Base-by-base conservation (phyloP, 768 basidiomycete species). In the Phlegmacium glaucopus region DNA sequence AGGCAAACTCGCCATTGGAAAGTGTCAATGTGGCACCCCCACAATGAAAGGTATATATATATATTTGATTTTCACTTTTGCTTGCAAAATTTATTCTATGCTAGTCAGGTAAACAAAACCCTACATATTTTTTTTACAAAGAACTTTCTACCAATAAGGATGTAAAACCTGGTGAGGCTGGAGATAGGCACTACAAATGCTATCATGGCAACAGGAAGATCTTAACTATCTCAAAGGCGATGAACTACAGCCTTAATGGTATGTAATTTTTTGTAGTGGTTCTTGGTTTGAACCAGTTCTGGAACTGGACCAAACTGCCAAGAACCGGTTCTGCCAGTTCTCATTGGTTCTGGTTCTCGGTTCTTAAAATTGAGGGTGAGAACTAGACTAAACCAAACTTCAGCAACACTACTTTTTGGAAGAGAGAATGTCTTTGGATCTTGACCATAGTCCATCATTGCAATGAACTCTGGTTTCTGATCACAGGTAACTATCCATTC, bases 351-450 rank as follows among this genome's bases (percentile, higher is more conserved):
- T 22, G 22, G 22, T 22, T 22, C 22, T 22, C 22, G 22, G 22
- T 22, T 22, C 22, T 22, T 5, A 22, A 22, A n/a, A 22, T 22
- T 22, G 2, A 3, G 22, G 22, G 22, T 22, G 22, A 22, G 22
- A 22, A 22, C 22, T 5, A 5, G 22, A 22, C 22, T 22, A 5
- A 22, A 22, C 22, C 22, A 22, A 22, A 22, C 22, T 22, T 22
- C 22, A 22, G 22, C 22, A 22, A 22, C 22, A 22, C 22, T 22
- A 22, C 22, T 22, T 55, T 18, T 62, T 57, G 6, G 59, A 53
- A 18, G 35, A 53, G 26, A 45, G 45, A 16, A 32, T 32, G 8
- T 32, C 13, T 8, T 32, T 32, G 30, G 30, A 13, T 32, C 30
- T 32, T 32, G 30, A 32, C 30, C 30, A 32, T 32, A 32, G 9